Evolutionary conservation across 2,329 filamentous ascomycete genomes (phyloP).

Genomic region (Pyrenochaeta sp.): DNA sequence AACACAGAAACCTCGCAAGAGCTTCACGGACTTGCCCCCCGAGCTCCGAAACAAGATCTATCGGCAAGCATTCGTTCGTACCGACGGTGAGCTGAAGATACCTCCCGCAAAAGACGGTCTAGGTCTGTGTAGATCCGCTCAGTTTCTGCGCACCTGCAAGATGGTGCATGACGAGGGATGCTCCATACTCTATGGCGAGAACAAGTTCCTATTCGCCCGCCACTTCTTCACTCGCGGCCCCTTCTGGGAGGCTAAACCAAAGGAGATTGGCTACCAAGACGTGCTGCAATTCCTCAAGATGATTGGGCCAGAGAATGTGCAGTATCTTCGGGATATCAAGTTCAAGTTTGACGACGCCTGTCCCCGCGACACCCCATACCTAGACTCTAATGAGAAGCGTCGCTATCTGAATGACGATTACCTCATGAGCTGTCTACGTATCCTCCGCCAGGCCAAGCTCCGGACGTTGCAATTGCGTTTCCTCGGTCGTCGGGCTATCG

Average conservation of each 20-base stretch:
- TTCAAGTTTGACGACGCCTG: constrained; percentile 56
- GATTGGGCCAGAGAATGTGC: constrained; percentile 57
- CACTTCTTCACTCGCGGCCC: constrained; percentile 45
- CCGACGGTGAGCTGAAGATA: constrained; percentile 46
- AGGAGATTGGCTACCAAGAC: constrained; percentile 58
- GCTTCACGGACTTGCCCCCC: constrained; percentile 41
- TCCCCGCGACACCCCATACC: constrained; percentile 49
- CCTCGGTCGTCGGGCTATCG: constrained; percentile 48
- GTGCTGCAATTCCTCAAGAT: constrained; percentile 54
- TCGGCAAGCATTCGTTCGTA: constrained; percentile 50
- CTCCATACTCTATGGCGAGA: constrained; percentile 59
- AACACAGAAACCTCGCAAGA: constrained; percentile 3
- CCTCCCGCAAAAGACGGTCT: constrained; percentile 2
- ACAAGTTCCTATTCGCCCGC: constrained; percentile 55
- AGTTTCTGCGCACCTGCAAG: constrained; percentile 56
- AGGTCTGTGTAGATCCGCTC: constrained; percentile 52
- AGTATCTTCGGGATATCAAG: constrained; percentile 55
- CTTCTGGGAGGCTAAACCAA: constrained; percentile 52
- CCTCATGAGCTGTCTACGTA: constrained; percentile 54
- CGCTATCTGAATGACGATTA: constrained; percentile 58
- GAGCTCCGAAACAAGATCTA: constrained; percentile 60
- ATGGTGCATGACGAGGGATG: constrained; percentile 56
- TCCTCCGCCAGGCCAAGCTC: constrained; percentile 53
- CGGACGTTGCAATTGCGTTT: constrained; percentile 54
- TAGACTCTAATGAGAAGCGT: constrained; percentile 51